Conservation (phyloP, 805 yeast species). For the Kuraishia borneana region DNA sequence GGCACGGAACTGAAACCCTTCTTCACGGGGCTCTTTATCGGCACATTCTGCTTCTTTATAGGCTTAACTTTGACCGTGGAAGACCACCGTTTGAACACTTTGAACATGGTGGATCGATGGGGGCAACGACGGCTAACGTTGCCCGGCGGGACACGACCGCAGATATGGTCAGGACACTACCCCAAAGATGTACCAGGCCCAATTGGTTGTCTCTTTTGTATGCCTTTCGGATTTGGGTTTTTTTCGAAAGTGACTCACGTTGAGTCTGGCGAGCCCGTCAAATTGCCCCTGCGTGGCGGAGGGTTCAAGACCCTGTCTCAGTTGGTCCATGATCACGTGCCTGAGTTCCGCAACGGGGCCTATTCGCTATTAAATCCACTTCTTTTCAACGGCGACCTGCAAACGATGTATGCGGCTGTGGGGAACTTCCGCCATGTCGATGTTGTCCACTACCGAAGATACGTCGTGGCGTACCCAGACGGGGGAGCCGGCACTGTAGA, state of each 20-base stretch:
- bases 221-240: slow-evolving; percentile 6
- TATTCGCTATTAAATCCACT: slow-evolving; percentile 51
- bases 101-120: no score
- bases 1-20: slow-evolving; percentile 22
- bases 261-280: slow-evolving; percentile 6
- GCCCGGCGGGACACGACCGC: no score
- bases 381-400: slow-evolving; percentile 62
- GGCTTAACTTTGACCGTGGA: not conserved
- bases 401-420: slow-evolving; percentile 59
- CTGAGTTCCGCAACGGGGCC: slow-evolving; percentile 34
- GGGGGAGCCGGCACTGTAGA: slow-evolving; percentile 71
- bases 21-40: no score
- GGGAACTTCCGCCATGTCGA: slow-evolving; percentile 41
- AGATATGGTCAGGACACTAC: no score
- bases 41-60: no score
- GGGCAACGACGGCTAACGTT: no score
- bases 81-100: no score
- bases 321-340: slow-evolving; percentile 17
- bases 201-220: not conserved
- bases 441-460: slow-evolving; percentile 63
- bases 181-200: no score
- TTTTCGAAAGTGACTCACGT: slow-evolving; percentile 3
- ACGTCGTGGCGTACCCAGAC: slow-evolving; percentile 45
- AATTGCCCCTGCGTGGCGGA: slow-evolving; percentile 6
- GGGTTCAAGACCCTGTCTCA: slow-evolving; percentile 5